Evolutionary conservation across 1,139 yeast species (phyloP).

Genomic region (Petasospora rhodanensis): DNA sequence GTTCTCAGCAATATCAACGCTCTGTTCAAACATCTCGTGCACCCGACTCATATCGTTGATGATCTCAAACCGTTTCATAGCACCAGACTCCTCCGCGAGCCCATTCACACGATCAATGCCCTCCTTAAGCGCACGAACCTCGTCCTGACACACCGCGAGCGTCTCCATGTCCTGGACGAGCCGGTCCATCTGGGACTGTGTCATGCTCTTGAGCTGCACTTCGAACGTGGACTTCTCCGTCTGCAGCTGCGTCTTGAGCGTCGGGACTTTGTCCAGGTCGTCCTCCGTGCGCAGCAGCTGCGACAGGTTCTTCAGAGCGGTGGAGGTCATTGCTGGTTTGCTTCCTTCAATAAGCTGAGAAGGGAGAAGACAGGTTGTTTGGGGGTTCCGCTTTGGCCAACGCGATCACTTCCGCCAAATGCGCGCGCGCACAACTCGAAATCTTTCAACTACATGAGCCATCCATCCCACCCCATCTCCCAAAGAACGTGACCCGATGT

Average conservation of each 20-base stretch:
- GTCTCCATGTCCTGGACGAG: slow-evolving; percentile 32
- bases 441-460: no score
- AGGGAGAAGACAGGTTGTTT: no score
- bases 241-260: slow-evolving; percentile 52
- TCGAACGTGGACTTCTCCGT: slow-evolving; percentile 74
- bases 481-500: no score
- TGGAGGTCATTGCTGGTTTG: neutral
- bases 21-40: slow-evolving; percentile 69
- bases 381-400: no score
- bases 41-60: slow-evolving; percentile 60
- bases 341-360: no score
- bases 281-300: slow-evolving; percentile 48
- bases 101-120: slow-evolving; percentile 58
- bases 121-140: slow-evolving; percentile 44
- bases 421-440: no score
- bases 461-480: no score
- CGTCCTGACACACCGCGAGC: slow-evolving; percentile 31
- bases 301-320: slow-evolving; percentile 30
- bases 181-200: slow-evolving; percentile 55
- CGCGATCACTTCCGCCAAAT: no score
- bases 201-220: slow-evolving; percentile 59
- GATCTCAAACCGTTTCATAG: slow-evolving; percentile 52
- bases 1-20: slow-evolving; percentile 59
- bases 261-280: slow-evolving; percentile 53
- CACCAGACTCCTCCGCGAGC: slow-evolving; percentile 48